These are phyloP conservation scores for Rubroshorea leprosula DNA, from an alignment of 345 rosid genomes.

Conservation along the genomic window DNA sequence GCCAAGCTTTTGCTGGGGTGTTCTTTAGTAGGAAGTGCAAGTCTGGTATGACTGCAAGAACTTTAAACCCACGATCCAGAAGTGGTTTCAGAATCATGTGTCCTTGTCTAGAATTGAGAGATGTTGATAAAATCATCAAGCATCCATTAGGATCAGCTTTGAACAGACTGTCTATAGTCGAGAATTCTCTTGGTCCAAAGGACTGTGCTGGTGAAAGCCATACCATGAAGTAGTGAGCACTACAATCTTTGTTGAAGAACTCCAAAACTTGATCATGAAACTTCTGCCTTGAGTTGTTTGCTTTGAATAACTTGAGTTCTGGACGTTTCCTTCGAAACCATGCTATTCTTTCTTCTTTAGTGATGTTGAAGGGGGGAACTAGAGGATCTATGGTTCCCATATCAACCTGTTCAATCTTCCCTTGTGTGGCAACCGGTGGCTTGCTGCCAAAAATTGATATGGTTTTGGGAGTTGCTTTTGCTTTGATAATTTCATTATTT, in stretches of 20 bases:
- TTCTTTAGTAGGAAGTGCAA: conserved; percentile 38
- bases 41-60: conserved; percentile 48
- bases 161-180: conserved; percentile 46
- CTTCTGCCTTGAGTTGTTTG: conserved; percentile 29
- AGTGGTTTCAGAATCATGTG: conserved; percentile 41
- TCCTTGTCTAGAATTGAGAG: conserved; percentile 48
- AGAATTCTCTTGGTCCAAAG: conserved; percentile 47
- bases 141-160: conserved; percentile 48
- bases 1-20: conserved; percentile 57
- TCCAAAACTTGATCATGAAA: conserved; percentile 38
- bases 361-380: conserved; percentile 41
- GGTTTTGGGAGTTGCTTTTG: no score
- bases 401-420: no score
- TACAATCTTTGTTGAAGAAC: conserved; percentile 38
- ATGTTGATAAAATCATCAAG: conserved; percentile 48
- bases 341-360: conserved; percentile 41
- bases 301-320: conserved; percentile 39
- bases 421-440: no score
- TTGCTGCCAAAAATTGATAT: no score
- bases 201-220: conserved; percentile 56
- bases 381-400: no score
- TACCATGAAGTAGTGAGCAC: conserved; percentile 56
- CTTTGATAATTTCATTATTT: no score
- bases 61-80: conserved; percentile 35
- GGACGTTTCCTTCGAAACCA: conserved; percentile 52